A percentile compares a stretch with the other conserved stretches of the same genome.
Conservation (phyloP, 2,329 filamentous ascomycete genomes). For the Fusarium fujikuroi region DNA sequence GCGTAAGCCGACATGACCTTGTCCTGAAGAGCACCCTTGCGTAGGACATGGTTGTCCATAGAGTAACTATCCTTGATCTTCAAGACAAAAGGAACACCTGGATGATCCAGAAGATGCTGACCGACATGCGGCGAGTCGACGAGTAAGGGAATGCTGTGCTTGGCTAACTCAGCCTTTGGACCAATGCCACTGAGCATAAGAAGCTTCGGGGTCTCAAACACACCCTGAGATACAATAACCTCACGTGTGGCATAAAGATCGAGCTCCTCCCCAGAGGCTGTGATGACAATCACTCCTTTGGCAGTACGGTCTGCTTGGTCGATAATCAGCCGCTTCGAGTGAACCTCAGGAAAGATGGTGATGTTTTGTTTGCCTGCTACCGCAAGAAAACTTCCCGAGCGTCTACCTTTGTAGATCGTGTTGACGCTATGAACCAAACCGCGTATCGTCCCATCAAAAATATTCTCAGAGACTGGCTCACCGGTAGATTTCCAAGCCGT, state of each 20-base stretch:
- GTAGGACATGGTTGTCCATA: conserved; percentile 55
- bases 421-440: conserved; percentile 65
- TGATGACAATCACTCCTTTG: conserved; percentile 60
- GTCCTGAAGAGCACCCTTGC: conserved; percentile 34
- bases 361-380: conserved; percentile 65
- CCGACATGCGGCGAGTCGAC: conserved; percentile 71
- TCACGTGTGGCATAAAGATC: conserved; percentile 60
- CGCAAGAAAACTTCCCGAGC: conserved; percentile 61
- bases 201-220: conserved; percentile 72
- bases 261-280: conserved; percentile 47
- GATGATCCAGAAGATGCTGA: conserved; percentile 70
- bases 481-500: conserved; percentile 65
- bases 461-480: conserved; percentile 61
- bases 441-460: conserved; percentile 65
- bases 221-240: conserved; percentile 61
- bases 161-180: conserved; percentile 60
- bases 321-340: conserved; percentile 65
- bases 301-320: conserved; percentile 48
- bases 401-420: conserved; percentile 65
- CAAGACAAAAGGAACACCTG: conserved; percentile 3
- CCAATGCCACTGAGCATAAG: conserved; percentile 73
- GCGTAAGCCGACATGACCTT: conserved; percentile 34
- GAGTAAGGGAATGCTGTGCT: conserved; percentile 58
- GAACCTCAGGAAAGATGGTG: conserved; percentile 58
- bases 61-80: conserved; percentile 53